phyloP scores from a whole-genome alignment of 2,329 filamentous ascomycete genomes.

The Pseudogymnoascus sp. region DNA sequence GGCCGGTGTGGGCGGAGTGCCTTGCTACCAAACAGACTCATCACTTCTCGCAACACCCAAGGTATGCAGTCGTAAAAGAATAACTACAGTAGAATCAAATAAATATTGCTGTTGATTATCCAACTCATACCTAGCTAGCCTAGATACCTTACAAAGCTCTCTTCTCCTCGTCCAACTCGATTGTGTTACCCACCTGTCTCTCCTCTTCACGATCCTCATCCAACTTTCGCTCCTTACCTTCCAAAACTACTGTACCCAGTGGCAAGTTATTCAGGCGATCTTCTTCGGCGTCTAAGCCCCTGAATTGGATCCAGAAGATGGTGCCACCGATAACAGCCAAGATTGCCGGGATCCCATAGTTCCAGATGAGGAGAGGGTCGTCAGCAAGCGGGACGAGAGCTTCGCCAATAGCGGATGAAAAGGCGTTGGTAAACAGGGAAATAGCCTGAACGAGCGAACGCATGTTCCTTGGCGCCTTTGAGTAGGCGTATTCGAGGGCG shows the following conservation, averaged over 20 bases:
- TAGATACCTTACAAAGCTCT: neutral
- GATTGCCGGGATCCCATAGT: slow-evolving; percentile 52
- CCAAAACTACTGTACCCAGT: slow-evolving; percentile 16
- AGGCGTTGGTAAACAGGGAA: slow-evolving; percentile 53
- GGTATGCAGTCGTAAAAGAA: too few relatives aligned
- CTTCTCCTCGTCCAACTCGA: neutral
- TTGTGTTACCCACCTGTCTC: neutral
- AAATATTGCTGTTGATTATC: too few relatives aligned
- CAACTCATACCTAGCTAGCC: too few relatives aligned
- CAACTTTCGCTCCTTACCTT: slow-evolving; percentile 10
- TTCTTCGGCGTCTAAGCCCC: slow-evolving; percentile 40
- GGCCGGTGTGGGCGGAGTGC: neutral
- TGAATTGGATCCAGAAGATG: slow-evolving; percentile 46
- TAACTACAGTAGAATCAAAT: too few relatives aligned
- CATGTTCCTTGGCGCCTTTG: slow-evolving; percentile 64
- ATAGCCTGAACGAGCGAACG: slow-evolving; percentile 49
- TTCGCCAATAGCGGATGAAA: slow-evolving; percentile 52
- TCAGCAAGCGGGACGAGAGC: slow-evolving; percentile 52
- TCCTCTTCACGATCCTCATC: neutral
- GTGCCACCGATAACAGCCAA: slow-evolving; percentile 42
- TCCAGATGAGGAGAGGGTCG: slow-evolving; percentile 60
- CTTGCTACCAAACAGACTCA: too few relatives aligned
- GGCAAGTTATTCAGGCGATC: slow-evolving; percentile 37
- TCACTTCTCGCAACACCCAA: too few relatives aligned
- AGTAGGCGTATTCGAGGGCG: slow-evolving; percentile 64